These are phyloP conservation scores for Neurospora sp. DNA, from an alignment of 495 filamentous ascomycete species.

Conservation along the genomic window DNA sequence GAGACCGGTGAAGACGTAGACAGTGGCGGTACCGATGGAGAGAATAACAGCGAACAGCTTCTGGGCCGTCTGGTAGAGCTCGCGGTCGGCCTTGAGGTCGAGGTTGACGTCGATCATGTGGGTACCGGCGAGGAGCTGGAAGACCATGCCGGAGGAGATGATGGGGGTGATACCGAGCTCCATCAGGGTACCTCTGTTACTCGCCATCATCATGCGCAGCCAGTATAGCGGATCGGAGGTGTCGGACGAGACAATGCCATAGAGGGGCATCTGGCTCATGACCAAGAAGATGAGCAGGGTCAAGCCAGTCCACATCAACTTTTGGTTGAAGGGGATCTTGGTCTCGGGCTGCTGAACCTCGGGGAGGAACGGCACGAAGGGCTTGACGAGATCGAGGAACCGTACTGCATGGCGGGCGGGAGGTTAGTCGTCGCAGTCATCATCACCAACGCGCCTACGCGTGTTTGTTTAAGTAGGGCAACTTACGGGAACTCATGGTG, in stretches of 20 bases:
- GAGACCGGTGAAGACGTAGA: constrained; percentile 94
- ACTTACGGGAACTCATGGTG: constrained; percentile 51
- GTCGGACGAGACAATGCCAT: constrained; percentile 93
- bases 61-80: constrained; percentile 98
- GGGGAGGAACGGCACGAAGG: constrained; percentile 96
- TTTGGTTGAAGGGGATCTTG: constrained; percentile 96
- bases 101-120: constrained; percentile 99
- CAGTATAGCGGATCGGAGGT: constrained; percentile 97
- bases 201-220: constrained; percentile 99
- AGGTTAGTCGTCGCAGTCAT: not conserved
- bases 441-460: constrained; percentile 21
- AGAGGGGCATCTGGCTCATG: constrained; percentile 99
- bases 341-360: constrained; percentile 96
- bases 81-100: constrained; percentile 97
- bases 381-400: constrained; percentile 98
- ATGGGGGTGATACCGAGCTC: constrained; percentile 98
- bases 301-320: constrained; percentile 98
- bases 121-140: constrained; percentile 98
- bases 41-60: constrained; percentile 99
- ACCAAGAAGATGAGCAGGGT: constrained; percentile 97
- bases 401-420: constrained; percentile 54
- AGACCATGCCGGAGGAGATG: constrained; percentile 99
- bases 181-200: constrained; percentile 98
- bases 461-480: constrained; percentile 14
- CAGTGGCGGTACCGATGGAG: constrained; percentile 91